Evolutionary conservation across 1,284 basidiomycete species (phyloP).

Genomic region (Microbotryum silenes-acaulis): DNA sequence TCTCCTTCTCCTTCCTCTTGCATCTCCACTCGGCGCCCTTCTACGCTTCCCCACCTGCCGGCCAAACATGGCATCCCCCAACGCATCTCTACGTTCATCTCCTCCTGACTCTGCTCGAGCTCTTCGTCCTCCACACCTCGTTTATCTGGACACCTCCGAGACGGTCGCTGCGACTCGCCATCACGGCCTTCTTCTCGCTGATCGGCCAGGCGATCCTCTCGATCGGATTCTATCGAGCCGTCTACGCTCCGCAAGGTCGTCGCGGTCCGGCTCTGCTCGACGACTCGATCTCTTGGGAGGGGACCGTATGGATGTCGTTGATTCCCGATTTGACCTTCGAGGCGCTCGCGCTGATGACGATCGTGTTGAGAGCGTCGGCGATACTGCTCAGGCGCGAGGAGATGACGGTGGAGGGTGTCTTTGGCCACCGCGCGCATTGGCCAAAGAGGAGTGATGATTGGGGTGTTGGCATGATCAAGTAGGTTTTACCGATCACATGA

Average conservation of each 20-base stretch:
- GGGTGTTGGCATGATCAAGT: conserved; percentile 26
- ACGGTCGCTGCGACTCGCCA: conserved; percentile 7
- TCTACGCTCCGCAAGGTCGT: background rate
- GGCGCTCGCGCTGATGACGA: conserved; percentile 2
- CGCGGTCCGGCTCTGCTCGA: background rate
- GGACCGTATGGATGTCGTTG: conserved; percentile 25
- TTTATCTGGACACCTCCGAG: conserved; percentile 10
- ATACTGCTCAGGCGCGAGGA: conserved; percentile 17
- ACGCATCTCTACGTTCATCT: conserved; percentile 23
- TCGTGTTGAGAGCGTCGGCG: conserved; percentile 14
- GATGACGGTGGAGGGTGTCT: conserved; percentile 11
- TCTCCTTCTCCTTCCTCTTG: conserved; percentile 29
- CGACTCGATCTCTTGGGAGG: conserved; percentile 3
- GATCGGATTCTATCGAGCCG: conserved; percentile 2
- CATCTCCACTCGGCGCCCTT: conserved; percentile 20
- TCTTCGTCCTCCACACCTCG: conserved; percentile 22
- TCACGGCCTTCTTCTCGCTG: conserved; percentile 18
- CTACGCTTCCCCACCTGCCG: background rate
- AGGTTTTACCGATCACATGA: background rate
- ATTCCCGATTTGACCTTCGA: conserved; percentile 26
- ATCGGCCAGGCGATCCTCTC: conserved; percentile 11
- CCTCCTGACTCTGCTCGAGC: conserved; percentile 14
- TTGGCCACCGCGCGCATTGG: conserved; percentile 13
- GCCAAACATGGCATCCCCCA: background rate
- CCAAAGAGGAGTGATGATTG: conserved; percentile 21